Percentiles rank a stretch among this genome's conserved stretches.
phyloP scores from a whole-genome alignment of 495 filamentous ascomycete species.

The Pseudomonodictys pantanalensis region DNA sequence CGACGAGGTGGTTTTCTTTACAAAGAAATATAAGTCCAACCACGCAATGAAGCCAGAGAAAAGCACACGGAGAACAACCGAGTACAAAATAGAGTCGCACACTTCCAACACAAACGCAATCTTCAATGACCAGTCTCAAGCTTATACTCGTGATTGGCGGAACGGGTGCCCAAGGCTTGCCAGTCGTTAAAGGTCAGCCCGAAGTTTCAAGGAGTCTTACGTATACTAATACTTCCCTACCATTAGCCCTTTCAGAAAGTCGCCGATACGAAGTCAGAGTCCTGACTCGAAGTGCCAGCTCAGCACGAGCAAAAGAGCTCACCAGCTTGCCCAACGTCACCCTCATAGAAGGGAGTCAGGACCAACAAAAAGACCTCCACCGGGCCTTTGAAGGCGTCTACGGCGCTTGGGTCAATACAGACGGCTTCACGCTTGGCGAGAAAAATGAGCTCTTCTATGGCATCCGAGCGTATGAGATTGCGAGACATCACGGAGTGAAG shows the following conservation, averaged over 20 bases:
- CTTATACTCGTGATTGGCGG: conserved; percentile 24
- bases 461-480: conserved; percentile 55
- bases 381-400: conserved; percentile 44
- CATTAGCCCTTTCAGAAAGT: conserved; percentile 16
- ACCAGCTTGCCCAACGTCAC: conserved; percentile 18
- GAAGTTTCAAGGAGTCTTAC: not conserved
- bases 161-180: conserved; percentile 25
- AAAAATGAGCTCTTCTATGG: conserved; percentile 56
- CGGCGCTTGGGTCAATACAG: conserved; percentile 54
- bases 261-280: conserved; percentile 22
- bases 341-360: conserved; percentile 11
- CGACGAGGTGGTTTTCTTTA: no score
- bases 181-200: conserved; percentile 21
- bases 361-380: conserved; percentile 18
- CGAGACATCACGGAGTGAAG: conserved; percentile 49
- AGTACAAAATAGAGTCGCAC: no score
- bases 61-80: no score
- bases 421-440: conserved; percentile 54
- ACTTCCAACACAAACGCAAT: no score
- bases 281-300: conserved; percentile 19
- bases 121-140: no score
- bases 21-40: no score
- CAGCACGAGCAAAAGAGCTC: conserved; percentile 13
- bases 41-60: no score
- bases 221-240: not conserved